Base-by-base conservation (phyloP, 2,329 filamentous ascomycete species). In the Arthrobotrys conoides region DNA sequence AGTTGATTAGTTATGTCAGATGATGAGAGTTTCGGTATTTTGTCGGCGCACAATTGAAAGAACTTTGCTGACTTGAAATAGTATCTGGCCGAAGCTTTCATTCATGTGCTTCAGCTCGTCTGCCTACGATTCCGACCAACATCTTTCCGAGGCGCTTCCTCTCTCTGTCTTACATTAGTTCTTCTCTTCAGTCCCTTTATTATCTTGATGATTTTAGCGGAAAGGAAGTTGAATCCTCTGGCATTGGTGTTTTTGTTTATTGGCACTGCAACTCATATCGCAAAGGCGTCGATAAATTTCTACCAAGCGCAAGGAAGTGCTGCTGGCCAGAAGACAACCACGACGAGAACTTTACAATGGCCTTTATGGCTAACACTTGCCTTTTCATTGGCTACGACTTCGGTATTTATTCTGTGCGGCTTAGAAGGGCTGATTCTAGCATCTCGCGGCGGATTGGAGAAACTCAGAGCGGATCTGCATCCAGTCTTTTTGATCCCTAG, bases 181-280 rank as follows among this genome's bases (percentile, higher is more conserved):
- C 22, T 57, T 16, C 27, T 68, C 24, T 18, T 48, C 6, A 22
- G 16, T 3, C 66, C 67, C 5, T 71, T 53, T 12, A 5, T 66
- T 22, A 48, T 46, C 6, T 22, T 65, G 1, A 63, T 72, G 1
- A n/a, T 72, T 27, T 3, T 78, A 1, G 70, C 61, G 1, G 75
- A 72, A n/a, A 53, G 75, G 9, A 78, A 72, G 33, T 30, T 72
- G 9, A 57, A 65, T 20, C 63, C 64, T 5, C 51, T 48, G 14
- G 68, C 22, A 9, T n/a, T 68, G 14, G 0, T 36, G 3, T 33
- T 33, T n/a, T 38, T 78, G 16, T 22, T 59, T n/a, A 10, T 59
- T n/a, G 68, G 67, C 9, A 63, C 63, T n/a, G 12, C 1, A 8
- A 33, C 44, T 18, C 41, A 78, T 18, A 48, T 78, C 5, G 44